Evolutionary conservation across 2,329 filamentous ascomycete species (phyloP).

Genomic region (Curvularia lunata): DNA sequence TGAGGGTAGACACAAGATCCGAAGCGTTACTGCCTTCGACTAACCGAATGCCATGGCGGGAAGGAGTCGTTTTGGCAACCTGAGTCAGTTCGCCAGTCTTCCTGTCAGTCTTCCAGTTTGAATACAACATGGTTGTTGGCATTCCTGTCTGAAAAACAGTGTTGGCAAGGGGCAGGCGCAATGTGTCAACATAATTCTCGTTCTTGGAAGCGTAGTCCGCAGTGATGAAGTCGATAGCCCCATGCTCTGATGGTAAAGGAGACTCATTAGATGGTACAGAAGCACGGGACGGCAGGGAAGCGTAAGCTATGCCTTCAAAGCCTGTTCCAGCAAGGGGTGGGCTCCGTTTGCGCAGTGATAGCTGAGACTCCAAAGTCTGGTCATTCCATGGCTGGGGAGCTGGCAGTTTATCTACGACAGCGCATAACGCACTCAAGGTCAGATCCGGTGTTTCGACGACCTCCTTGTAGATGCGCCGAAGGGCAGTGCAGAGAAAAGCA

Average conservation of each 20-base stretch:
- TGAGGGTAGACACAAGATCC: conserved; percentile 24
- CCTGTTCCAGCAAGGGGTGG: conserved; percentile 33
- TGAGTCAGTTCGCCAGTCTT: conserved; percentile 10
- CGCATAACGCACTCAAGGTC: conserved; percentile 35
- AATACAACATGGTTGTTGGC: conserved; percentile 36
- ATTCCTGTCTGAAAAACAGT: conserved; percentile 77
- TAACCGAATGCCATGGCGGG: conserved; percentile 27
- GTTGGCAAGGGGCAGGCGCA: conserved; percentile 73
- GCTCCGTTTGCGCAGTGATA: conserved; percentile 1
- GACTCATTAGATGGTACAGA: conserved; percentile 17
- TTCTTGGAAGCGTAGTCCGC: conserved; percentile 7
- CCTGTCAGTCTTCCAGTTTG: conserved; percentile 28
- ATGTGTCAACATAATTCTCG: conserved; percentile 13
- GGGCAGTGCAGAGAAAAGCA: conserved; percentile 36
- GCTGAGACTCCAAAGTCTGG: conserved; percentile 1
- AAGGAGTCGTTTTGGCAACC: conserved; percentile 20
- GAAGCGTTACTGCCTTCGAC: background rate
- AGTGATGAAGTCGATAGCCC: conserved; percentile 35
- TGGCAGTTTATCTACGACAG: conserved; percentile 49
- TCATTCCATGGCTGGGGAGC: conserved; percentile 18
- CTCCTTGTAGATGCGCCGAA: conserved; percentile 26
- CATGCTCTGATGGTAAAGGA: conserved; percentile 20
- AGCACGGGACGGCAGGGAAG: conserved; percentile 19
- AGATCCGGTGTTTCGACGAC: background rate
- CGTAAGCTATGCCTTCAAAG: conserved; percentile 46